Evolutionary conservation across 1,284 basidiomycete genomes (phyloP), one percentile per base, ranked within the genome.

Genomic region (Sanghuangporus baumii): DNA sequence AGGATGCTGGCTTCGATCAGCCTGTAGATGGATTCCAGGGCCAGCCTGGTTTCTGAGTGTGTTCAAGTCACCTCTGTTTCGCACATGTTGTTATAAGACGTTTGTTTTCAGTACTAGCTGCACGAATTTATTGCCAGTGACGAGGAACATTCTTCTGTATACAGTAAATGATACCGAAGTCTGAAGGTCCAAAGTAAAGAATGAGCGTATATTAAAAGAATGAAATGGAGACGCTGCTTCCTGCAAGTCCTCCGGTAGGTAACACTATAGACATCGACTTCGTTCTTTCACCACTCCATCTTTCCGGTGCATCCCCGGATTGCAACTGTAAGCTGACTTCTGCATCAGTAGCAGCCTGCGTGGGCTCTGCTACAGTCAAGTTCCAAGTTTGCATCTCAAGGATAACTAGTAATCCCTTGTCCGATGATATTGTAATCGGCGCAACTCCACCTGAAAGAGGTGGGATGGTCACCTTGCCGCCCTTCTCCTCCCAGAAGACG

Each of bases 351-450:
- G 72, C 67, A 12, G 67, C 70, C 68, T 80, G 81, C 38, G 75
- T 78, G 55, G 87, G 88, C 72, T 88, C 86, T 0, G 86, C 80
- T 11, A 85, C 78, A 0, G 79, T 82, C 38, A 86, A 69, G 23
- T 73, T 74, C 65, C 78, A 76, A 8, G 71, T 74, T 20, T 74
- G 69, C 58, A 78, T 66, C 8, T 76, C 70, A 67, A 82, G 78
- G 18, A 86, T 75, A 20, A 84, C 66, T 2, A 75, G 76, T 7
- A 76, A 71, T 47, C 80, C 80, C 2, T 71, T 78, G 51, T 74
- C 74, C 1, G 78, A 67, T 16, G 71, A 69, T 18, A 86, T 66
- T 1, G 74, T 77, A 37, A 83, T 71, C 6, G 73, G 69, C 61
- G 72, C 70, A 34, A 56, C 46, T 51, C 66, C 56, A 41, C 43